Conservation (phyloP, 2,329 filamentous ascomycete genomes). For the Lachnellula cervina region DNA sequence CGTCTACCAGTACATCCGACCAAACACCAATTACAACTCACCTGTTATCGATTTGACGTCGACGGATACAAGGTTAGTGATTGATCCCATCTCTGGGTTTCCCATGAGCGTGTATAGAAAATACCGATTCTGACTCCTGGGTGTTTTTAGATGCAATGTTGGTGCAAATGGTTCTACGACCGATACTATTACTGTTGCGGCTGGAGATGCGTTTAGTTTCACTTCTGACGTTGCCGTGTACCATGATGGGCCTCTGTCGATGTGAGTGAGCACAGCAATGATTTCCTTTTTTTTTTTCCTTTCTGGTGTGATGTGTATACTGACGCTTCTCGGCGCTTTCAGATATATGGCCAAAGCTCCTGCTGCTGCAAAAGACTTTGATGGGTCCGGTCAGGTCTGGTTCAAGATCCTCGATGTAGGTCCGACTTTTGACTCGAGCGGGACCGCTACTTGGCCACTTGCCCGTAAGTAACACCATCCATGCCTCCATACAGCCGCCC, state of each 20-base stretch:
- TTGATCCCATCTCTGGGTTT: no score
- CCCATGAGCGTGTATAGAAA: no score
- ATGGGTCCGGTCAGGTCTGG: slow-evolving; percentile 34
- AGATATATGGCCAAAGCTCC: slow-evolving; percentile 35
- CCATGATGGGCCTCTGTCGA: slow-evolving; percentile 33
- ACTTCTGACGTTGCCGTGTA: slow-evolving; percentile 38
- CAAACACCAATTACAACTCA: slow-evolving; percentile 43
- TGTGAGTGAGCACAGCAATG: slow-evolving; percentile 13
- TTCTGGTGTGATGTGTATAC: neutral
- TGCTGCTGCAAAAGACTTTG: slow-evolving; percentile 30
- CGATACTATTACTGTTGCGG: slow-evolving; percentile 28
- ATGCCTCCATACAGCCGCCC: no score
- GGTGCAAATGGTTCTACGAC: slow-evolving; percentile 20
- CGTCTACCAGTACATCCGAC: slow-evolving; percentile 48
- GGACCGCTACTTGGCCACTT: slow-evolving; percentile 25
- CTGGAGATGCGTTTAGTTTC: slow-evolving; percentile 41
- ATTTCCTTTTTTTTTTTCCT: neutral
- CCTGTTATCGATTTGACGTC: slow-evolving; percentile 35
- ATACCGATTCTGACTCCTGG: slow-evolving; percentile 13
- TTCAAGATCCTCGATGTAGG: slow-evolving; percentile 35
- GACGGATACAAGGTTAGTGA: slow-evolving; percentile 17
- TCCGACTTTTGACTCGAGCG: slow-evolving; percentile 24
- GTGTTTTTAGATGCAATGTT: slow-evolving; percentile 43
- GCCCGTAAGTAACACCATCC: slow-evolving; percentile 17
- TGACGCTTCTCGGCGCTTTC: slow-evolving; percentile 1